Conservation (phyloP, 1,284 basidiomycete species). For the Lentinus polychrous region DNA sequence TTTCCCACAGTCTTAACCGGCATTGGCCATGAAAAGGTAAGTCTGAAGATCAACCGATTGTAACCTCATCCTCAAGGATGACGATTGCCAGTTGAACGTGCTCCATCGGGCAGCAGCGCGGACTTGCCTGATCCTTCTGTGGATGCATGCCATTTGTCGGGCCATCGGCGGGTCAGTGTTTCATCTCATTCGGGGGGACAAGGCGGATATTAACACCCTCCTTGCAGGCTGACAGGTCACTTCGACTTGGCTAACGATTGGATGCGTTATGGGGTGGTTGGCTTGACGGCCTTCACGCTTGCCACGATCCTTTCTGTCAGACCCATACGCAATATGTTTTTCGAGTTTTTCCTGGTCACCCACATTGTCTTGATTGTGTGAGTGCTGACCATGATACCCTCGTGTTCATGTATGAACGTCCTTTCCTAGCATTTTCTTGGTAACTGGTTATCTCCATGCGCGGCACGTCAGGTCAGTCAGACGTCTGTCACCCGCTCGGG, state of each 20-base stretch:
- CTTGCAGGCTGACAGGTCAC: constrained; percentile 21
- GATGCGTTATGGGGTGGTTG: constrained; percentile 33
- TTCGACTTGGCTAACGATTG: constrained; percentile 25
- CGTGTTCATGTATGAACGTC: constrained; percentile 1
- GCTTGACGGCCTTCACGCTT: constrained; percentile 32
- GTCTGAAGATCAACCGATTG: neutral
- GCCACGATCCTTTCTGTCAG: constrained; percentile 33
- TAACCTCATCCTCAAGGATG: neutral
- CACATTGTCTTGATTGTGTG: constrained; percentile 37
- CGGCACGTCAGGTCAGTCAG: constrained; percentile 22
- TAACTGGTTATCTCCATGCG: constrained; percentile 27
- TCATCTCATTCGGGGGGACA: neutral
- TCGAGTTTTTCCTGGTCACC: constrained; percentile 42
- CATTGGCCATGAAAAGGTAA: constrained; percentile 37
- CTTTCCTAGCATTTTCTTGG: constrained; percentile 25
- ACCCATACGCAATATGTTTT: constrained; percentile 32
- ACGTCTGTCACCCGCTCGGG: neutral
- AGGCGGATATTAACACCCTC: neutral
- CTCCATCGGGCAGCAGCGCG: constrained; percentile 30
- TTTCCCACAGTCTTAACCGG: constrained; percentile 32
- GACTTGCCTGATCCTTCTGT: constrained; percentile 28
- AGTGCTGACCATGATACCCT: constrained; percentile 8
- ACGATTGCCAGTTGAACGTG: constrained; percentile 24
- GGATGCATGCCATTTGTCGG: constrained; percentile 28
- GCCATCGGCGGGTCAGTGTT: constrained; percentile 18